phyloP scores from a whole-genome alignment of 2,329 filamentous ascomycete genomes.

The Sporothrix brunneoviolacea region DNA sequence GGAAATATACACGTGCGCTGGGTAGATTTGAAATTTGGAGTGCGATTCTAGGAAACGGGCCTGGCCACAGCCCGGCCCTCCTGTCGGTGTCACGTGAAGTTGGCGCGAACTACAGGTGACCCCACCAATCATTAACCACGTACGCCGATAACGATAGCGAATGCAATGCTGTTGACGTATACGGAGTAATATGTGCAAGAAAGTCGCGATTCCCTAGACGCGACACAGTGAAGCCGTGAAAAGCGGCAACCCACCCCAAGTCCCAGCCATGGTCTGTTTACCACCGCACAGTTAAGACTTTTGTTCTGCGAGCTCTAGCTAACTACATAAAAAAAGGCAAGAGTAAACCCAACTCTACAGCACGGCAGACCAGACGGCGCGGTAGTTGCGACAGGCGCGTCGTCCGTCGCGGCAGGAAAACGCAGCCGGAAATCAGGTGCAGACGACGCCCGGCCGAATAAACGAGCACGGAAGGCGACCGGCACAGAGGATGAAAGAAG shows the following conservation, averaged over 20 bases:
- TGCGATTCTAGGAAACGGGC: no score
- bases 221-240: no score
- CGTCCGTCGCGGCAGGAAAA: not conserved
- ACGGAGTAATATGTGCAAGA: not conserved
- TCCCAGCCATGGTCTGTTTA: constrained; percentile 4
- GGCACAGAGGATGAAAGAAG: not conserved
- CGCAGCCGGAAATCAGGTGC: not conserved
- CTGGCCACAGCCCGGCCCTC: no score
- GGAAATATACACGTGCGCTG: no score
- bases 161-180: not conserved
- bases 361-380: no score
- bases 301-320: no score
- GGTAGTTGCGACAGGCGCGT: not conserved
- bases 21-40: no score
- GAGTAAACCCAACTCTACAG: constrained; percentile 8
- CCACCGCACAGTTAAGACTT: no score
- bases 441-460: not conserved
- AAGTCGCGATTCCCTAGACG: constrained; percentile 5
- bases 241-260: not conserved
- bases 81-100: not conserved
- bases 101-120: not conserved
- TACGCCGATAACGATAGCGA: constrained; percentile 2
- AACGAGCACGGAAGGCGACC: not conserved
- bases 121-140: not conserved
- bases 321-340: not conserved